Evolutionary conservation across 495 filamentous ascomycete species (phyloP).

Genomic region (Penicillium turbatum): DNA sequence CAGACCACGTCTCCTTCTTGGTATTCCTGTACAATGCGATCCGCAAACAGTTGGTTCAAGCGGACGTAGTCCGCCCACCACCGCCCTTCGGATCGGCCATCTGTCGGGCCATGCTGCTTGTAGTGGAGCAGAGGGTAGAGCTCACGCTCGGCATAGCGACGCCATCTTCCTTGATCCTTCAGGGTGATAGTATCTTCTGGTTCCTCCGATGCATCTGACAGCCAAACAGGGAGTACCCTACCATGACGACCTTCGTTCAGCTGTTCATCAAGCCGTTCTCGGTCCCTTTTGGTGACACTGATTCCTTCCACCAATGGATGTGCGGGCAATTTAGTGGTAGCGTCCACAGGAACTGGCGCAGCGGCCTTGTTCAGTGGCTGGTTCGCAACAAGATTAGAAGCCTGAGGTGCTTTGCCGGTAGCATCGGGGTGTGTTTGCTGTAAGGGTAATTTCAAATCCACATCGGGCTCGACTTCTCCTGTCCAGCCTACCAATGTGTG

Average conservation of each 20-base stretch:
- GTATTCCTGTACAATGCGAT: slow-evolving; percentile 78
- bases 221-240: slow-evolving; percentile 78
- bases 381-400: slow-evolving; percentile 7
- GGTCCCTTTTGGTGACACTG: slow-evolving; percentile 59
- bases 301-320: slow-evolving; percentile 60
- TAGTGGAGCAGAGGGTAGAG: slow-evolving; percentile 91
- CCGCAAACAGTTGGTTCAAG: slow-evolving; percentile 83
- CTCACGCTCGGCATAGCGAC: slow-evolving; percentile 82
- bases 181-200: slow-evolving; percentile 60
- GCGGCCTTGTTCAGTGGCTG: slow-evolving; percentile 55
- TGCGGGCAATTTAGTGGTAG: slow-evolving; percentile 45
- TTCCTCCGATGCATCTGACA: slow-evolving; percentile 64
- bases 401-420: slow-evolving; percentile 18
- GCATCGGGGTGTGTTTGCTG: slow-evolving; percentile 34
- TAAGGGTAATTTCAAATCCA: slow-evolving; percentile 33
- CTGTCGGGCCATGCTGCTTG: slow-evolving; percentile 81
- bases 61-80: slow-evolving; percentile 87
- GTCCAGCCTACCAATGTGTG: slow-evolving; percentile 91
- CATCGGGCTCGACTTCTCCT: slow-evolving; percentile 67
- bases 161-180: slow-evolving; percentile 76
- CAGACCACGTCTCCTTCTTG: slow-evolving; percentile 85
- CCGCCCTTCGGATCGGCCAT: slow-evolving; percentile 72
- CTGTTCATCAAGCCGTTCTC: slow-evolving; percentile 61
- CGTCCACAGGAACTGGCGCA: slow-evolving; percentile 67
- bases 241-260: slow-evolving; percentile 64